These are phyloP conservation scores for Vanderwaltozyma verrucispora DNA, from an alignment of 805 yeast genomes.

Conservation along the genomic window DNA sequence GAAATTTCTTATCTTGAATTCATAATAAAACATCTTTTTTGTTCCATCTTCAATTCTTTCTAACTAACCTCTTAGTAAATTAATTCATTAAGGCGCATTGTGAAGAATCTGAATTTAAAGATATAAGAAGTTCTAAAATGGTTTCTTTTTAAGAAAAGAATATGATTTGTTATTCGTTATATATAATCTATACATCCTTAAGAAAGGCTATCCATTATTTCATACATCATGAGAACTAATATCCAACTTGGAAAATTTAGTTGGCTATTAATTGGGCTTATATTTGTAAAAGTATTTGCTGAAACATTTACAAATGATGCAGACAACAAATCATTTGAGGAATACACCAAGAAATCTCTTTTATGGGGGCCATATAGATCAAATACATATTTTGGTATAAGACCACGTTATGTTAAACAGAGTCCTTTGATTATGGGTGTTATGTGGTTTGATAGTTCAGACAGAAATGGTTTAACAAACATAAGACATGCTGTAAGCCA, in stretches of 20 bases:
- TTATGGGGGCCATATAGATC: constrained; percentile 94
- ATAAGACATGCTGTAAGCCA: constrained; percentile 72
- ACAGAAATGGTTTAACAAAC: constrained; percentile 39
- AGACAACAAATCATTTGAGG: constrained; percentile 13
- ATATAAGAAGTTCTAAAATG: too few relatives aligned
- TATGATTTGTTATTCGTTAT: too few relatives aligned
- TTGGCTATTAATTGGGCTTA: not conserved
- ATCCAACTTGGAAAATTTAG: not conserved
- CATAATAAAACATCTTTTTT: too few relatives aligned
- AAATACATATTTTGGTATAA: constrained; percentile 72
- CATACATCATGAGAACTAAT: not conserved
- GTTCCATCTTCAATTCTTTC: too few relatives aligned
- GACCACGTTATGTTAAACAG: constrained; percentile 44
- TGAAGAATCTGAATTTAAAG: too few relatives aligned
- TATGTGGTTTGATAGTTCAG: constrained; percentile 75
- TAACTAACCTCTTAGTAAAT: too few relatives aligned
- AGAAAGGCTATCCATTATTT: too few relatives aligned
- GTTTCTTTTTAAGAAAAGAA: too few relatives aligned
- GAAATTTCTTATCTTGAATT: too few relatives aligned
- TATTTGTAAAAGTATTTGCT: not conserved
- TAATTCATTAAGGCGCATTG: too few relatives aligned
- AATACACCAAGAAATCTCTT: constrained; percentile 39
- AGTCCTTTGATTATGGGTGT: constrained; percentile 72
- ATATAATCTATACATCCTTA: too few relatives aligned
- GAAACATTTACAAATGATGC: not conserved